Percentiles rank a stretch among this genome's conserved stretches.
phyloP scores from a whole-genome alignment of 192 early-diverging fungal species.

The Backusella liffmaniae region DNA sequence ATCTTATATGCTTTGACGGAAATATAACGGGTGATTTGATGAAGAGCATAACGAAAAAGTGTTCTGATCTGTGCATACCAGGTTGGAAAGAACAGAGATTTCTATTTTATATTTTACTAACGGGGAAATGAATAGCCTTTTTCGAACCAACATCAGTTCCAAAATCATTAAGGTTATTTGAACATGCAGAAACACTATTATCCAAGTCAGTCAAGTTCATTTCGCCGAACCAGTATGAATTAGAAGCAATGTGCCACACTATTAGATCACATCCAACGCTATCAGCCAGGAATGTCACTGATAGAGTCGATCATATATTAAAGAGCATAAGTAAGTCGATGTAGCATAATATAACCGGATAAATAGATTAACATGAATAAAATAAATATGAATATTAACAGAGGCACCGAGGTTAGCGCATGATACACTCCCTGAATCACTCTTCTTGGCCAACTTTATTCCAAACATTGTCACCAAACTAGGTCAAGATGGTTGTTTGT shows the following conservation, averaged over 20 bases:
- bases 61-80: slow-evolving; percentile 37
- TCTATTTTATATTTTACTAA: background rate
- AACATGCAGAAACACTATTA: slow-evolving; percentile 33
- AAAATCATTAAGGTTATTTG: slow-evolving; percentile 65
- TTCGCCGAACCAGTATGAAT: slow-evolving; percentile 77
- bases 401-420: slow-evolving; percentile 13
- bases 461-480: slow-evolving; percentile 65
- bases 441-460: slow-evolving; percentile 49
- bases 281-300: background rate
- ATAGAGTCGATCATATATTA: slow-evolving; percentile 8
- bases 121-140: slow-evolving; percentile 42
- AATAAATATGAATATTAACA: background rate
- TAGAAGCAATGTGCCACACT: slow-evolving; percentile 52
- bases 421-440: slow-evolving; percentile 24
- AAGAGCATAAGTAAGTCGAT: background rate
- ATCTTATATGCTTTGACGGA: slow-evolving; percentile 71
- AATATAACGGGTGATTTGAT: slow-evolving; percentile 59
- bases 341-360: background rate
- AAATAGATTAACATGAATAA: background rate
- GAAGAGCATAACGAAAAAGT: slow-evolving; percentile 40
- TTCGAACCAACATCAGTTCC: slow-evolving; percentile 94
- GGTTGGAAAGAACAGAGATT: slow-evolving; percentile 30
- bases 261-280: slow-evolving; percentile 26
- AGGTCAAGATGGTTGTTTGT: slow-evolving; percentile 62
- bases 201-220: slow-evolving; percentile 45